phyloP scores from a whole-genome alignment of 805 yeast genomes.

The Candida takata region DNA sequence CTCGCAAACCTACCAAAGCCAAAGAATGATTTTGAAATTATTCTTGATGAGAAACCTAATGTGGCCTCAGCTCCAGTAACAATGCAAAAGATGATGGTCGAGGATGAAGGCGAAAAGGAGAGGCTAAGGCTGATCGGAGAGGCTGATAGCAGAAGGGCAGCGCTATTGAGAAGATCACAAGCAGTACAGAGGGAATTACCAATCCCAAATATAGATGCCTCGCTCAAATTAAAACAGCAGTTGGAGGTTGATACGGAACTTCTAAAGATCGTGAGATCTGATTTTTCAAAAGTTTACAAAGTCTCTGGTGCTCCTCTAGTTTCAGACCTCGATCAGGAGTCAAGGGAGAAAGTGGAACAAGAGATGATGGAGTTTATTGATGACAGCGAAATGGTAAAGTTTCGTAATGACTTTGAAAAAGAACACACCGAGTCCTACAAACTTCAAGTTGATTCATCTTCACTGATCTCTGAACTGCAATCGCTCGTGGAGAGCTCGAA shows the following conservation, averaged over 20 bases:
- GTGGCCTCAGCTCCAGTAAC: neutral
- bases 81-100: neutral
- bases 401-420: constrained; percentile 7
- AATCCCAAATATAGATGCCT: constrained; percentile 28
- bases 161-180: constrained; percentile 35
- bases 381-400: constrained; percentile 4
- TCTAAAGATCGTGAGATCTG: constrained; percentile 33
- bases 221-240: neutral
- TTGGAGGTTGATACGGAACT: constrained; percentile 27
- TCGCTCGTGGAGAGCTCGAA: constrained; percentile 12
- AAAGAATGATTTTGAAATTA: constrained; percentile 40
- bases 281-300: constrained; percentile 28
- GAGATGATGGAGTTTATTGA: constrained; percentile 11
- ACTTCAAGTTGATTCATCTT: constrained; percentile 1
- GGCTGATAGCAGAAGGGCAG: constrained; percentile 13
- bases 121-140: constrained; percentile 11
- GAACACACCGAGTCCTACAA: constrained; percentile 2
- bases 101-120: constrained; percentile 19
- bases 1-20: constrained; percentile 34
- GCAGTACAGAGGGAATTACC: constrained; percentile 40
- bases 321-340: constrained; percentile 16
- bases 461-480: constrained; percentile 8
- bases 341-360: constrained; percentile 1
- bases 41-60: constrained; percentile 26
- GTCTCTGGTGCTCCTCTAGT: constrained; percentile 14